A percentile compares a stretch with the other conserved stretches of the same genome.
phyloP scores from a whole-genome alignment of 371 early-diverging fungal species.

The Mucor indicus region DNA sequence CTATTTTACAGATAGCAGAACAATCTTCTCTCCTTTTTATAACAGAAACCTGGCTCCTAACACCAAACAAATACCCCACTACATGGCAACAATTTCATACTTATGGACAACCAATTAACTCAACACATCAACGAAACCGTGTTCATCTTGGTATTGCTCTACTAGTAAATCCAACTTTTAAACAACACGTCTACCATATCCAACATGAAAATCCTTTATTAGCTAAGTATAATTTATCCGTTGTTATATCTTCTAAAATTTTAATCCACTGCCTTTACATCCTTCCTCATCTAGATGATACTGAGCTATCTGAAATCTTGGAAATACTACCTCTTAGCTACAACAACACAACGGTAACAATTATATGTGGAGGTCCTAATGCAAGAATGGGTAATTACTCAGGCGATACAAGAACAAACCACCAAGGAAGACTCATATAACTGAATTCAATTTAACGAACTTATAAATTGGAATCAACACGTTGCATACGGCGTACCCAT shows the following conservation, averaged over 20 bases:
- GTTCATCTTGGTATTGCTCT: not conserved
- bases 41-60: not conserved
- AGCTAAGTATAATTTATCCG: not conserved
- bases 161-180: not conserved
- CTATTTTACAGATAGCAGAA: not conserved
- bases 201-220: not conserved
- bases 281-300: not conserved
- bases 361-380: slow-evolving; percentile 16
- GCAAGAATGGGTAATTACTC: not conserved
- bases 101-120: not conserved
- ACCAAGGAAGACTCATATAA: not conserved
- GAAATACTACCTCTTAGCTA: not conserved
- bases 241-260: not conserved
- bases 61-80: not conserved
- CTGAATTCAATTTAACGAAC: not conserved
- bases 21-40: not conserved
- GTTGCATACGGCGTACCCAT: not conserved
- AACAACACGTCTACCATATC: not conserved
- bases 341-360: not conserved
- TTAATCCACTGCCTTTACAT: not conserved
- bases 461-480: not conserved
- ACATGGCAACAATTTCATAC: not conserved
- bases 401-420: not conserved
- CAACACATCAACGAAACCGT: not conserved
- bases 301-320: not conserved